phyloP scores from a whole-genome alignment of 2,329 filamentous ascomycete species.

The Dactylellina sp. region DNA sequence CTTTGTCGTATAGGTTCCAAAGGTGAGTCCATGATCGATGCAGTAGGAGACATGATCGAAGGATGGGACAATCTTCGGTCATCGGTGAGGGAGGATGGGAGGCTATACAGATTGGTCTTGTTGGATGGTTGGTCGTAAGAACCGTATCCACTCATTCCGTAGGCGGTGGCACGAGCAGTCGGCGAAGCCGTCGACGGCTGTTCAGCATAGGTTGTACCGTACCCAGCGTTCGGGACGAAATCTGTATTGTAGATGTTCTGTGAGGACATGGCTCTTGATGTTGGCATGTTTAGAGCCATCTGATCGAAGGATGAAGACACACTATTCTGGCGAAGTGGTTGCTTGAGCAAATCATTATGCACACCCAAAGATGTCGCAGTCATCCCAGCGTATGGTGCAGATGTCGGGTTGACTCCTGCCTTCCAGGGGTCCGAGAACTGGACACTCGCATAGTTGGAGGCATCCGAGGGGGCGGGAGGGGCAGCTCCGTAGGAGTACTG shows the following conservation, averaged over 20 bases:
- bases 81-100: conserved; percentile 63
- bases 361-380: conserved; percentile 21
- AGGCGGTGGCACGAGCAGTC: conserved; percentile 34
- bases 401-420: conserved; percentile 31
- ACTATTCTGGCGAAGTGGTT: conserved; percentile 53
- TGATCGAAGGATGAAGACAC: conserved; percentile 57
- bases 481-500: conserved; percentile 24
- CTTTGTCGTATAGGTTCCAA: conserved; percentile 64
- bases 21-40: conserved; percentile 62
- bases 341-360: conserved; percentile 39
- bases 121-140: conserved; percentile 45
- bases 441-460: conserved; percentile 29
- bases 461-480: conserved; percentile 15
- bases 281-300: conserved; percentile 36
- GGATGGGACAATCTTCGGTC: conserved; percentile 82
- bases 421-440: conserved; percentile 55
- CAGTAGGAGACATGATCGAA: conserved; percentile 74
- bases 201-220: conserved; percentile 38
- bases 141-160: conserved; percentile 38
- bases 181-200: conserved; percentile 38
- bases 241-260: conserved; percentile 48
- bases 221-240: conserved; percentile 41
- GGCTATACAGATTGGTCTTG: conserved; percentile 57
- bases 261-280: conserved; percentile 50
- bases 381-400: conserved; percentile 42